These are phyloP conservation scores for Esteya vermicola DNA, from an alignment of 2,329 filamentous ascomycete species.

Conservation along the genomic window DNA sequence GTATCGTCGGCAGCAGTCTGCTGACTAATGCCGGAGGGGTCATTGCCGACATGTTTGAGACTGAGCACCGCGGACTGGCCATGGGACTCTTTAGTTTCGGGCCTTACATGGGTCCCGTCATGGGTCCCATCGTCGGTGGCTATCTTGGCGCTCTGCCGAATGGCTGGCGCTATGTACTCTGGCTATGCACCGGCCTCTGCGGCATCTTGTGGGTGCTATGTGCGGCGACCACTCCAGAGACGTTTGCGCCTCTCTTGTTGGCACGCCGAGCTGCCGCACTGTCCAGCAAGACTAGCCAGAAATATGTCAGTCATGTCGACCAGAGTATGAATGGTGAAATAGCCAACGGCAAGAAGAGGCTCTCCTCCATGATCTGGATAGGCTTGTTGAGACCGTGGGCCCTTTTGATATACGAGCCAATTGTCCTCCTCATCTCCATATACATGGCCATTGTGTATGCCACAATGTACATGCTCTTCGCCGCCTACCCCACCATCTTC, in stretches of 20 bases:
- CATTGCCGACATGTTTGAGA: slow-evolving; percentile 47
- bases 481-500: slow-evolving; percentile 41
- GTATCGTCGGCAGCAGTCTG: slow-evolving; percentile 45
- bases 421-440: slow-evolving; percentile 43
- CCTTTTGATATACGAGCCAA: slow-evolving; percentile 50
- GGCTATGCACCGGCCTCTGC: slow-evolving; percentile 11
- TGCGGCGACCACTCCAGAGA: slow-evolving; percentile 11
- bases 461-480: slow-evolving; percentile 43
- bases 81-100: slow-evolving; percentile 62
- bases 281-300: slow-evolving; percentile 27
- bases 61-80: slow-evolving; percentile 35
- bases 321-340: neutral
- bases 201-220: slow-evolving; percentile 12
- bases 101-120: slow-evolving; percentile 59
- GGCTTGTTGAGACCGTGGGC: slow-evolving; percentile 45
- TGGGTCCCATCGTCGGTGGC: slow-evolving; percentile 33
- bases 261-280: slow-evolving; percentile 31
- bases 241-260: slow-evolving; percentile 30
- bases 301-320: slow-evolving; percentile 12
- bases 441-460: slow-evolving; percentile 39
- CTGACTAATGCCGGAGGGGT: slow-evolving; percentile 48
- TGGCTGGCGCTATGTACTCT: slow-evolving; percentile 17
- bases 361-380: no score
- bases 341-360: neutral
- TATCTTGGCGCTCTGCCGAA: slow-evolving; percentile 14